phyloP scores from a whole-genome alignment of 148 eudicot species.

The Arbutus unedo region DNA sequence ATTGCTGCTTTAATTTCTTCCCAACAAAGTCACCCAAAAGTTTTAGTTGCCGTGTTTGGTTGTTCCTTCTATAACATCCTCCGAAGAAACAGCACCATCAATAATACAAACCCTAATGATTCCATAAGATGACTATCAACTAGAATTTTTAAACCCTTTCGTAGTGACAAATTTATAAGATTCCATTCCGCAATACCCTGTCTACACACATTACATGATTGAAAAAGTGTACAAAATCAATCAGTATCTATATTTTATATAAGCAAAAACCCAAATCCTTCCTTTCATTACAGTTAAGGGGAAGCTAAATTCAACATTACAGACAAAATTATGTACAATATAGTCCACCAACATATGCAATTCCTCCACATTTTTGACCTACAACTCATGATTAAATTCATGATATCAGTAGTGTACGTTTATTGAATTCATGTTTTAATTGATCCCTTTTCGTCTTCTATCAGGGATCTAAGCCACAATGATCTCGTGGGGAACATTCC shows the following conservation, averaged over 20 bases:
- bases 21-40: not conserved
- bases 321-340: not conserved
- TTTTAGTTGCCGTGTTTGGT: not conserved
- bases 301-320: not conserved
- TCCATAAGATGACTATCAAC: not conserved
- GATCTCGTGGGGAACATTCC: conserved; percentile 39
- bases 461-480: conserved; percentile 51
- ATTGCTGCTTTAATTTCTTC: not conserved
- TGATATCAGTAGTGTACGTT: not conserved
- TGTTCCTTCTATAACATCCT: not conserved
- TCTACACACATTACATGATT: not conserved
- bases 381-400: not conserved
- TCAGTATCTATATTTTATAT: not conserved
- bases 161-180: not conserved
- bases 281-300: not conserved
- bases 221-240: not conserved
- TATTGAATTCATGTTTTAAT: not conserved
- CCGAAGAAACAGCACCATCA: not conserved
- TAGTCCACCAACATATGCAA: not conserved
- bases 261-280: not conserved
- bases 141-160: not conserved
- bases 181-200: not conserved
- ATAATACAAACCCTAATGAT: not conserved
- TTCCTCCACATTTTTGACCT: not conserved
- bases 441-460: conserved; percentile 7